Percentiles rank a stretch among this genome's conserved stretches.
These are phyloP conservation scores for Cryoendolithus antarcticus DNA, from an alignment of 2,329 filamentous ascomycete species.

Conservation along the genomic window DNA sequence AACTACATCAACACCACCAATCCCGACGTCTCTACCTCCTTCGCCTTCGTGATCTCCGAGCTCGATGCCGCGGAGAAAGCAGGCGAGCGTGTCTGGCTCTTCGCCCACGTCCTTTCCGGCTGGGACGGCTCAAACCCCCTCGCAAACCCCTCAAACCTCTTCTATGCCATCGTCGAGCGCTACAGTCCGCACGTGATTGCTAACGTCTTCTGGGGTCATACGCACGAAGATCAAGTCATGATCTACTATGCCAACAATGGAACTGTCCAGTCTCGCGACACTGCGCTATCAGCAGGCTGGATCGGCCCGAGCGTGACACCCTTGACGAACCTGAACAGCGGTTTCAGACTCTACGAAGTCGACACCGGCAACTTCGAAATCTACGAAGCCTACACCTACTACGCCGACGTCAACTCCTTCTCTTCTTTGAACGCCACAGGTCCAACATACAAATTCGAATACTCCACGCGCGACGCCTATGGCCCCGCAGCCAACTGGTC, in stretches of 20 bases:
- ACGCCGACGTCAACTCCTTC: constrained; percentile 38
- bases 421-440: constrained; percentile 22
- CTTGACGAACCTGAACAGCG: constrained; percentile 42
- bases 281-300: constrained; percentile 39
- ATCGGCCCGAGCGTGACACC: constrained; percentile 41
- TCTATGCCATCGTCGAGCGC: constrained; percentile 43
- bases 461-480: constrained; percentile 40
- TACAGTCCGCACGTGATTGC: constrained; percentile 45
- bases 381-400: constrained; percentile 43
- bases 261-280: constrained; percentile 27
- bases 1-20: constrained; percentile 42
- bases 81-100: constrained; percentile 42
- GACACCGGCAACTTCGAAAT: constrained; percentile 42
- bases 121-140: constrained; percentile 45
- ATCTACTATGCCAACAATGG: constrained; percentile 41
- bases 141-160: constrained; percentile 41
- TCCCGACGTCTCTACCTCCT: constrained; percentile 37
- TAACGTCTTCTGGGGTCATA: constrained; percentile 43
- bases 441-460: constrained; percentile 38
- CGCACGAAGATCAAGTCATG: constrained; percentile 42
- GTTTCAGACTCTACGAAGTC: constrained; percentile 43
- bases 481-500: constrained; percentile 34
- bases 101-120: constrained; percentile 43
- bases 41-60: constrained; percentile 39
- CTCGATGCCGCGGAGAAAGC: constrained; percentile 41